Evolutionary conservation across 495 filamentous ascomycete genomes (phyloP).

Genomic region (Mycothermus thermophilus): DNA sequence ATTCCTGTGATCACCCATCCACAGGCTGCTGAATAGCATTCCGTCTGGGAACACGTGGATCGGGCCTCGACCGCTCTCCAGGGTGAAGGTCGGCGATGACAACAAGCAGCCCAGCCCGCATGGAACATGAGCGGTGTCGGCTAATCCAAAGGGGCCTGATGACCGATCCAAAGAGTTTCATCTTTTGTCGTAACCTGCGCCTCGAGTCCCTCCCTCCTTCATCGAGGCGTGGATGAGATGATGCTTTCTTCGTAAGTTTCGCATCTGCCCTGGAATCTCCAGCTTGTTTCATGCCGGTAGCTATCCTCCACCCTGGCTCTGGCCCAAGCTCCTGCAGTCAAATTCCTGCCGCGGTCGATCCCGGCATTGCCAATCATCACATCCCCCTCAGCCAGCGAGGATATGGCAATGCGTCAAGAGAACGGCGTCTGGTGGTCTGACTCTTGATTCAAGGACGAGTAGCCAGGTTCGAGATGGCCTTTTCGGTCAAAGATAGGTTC

Average conservation of each 20-base stretch:
- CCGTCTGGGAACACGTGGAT: constrained; percentile 9
- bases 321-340: constrained; percentile 1
- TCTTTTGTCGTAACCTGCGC: constrained; percentile 1
- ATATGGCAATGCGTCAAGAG: too few relatives aligned
- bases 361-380: too few relatives aligned
- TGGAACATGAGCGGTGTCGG: neutral
- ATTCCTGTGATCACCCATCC: constrained; percentile 9
- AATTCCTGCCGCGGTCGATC: constrained; percentile 2
- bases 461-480: too few relatives aligned
- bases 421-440: too few relatives aligned
- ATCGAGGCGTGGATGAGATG: too few relatives aligned
- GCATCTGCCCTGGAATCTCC: constrained; percentile 6
- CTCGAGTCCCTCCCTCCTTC: too few relatives aligned
- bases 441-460: too few relatives aligned
- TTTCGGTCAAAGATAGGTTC: too few relatives aligned
- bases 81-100: neutral
- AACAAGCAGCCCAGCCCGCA: too few relatives aligned
- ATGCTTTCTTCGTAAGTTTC: constrained; percentile 6
- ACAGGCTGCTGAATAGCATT: constrained; percentile 13
- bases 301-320: too few relatives aligned
- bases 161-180: constrained; percentile 5
- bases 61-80: neutral
- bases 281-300: constrained; percentile 9
- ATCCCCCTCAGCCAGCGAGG: too few relatives aligned
- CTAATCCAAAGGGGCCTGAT: constrained; percentile 3